Evolutionary conservation across 352 stramenopile species (phyloP), one percentile per base, ranked within the genome.

Genomic region (Phytophthora niederhauseri): DNA sequence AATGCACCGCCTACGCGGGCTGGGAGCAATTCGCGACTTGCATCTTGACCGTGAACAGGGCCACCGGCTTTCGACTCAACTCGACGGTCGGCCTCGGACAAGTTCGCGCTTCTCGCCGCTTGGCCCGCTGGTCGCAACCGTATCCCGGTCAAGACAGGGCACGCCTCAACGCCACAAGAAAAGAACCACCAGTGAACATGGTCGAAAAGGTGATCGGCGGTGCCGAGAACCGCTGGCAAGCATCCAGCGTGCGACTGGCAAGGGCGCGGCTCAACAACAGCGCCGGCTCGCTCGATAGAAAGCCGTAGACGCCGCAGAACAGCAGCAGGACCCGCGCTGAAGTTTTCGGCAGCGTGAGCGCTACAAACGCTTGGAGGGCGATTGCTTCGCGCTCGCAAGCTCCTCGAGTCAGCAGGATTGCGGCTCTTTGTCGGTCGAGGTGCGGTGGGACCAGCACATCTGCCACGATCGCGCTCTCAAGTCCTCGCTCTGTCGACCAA

Each of bases 131-230:
- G 41, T 52, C 60, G 19, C 50, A 70, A 68, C 62, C 56, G 61
- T 70, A 75, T 71, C 50, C 41, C 48, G 54, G 36, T 55, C 53
- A 71, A 70, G 59, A 58, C 49, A 55, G 53, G 51, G 17, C 41
- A 34, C 50, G 19, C 24, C 22, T 59, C 50, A 30, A 50, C 41
- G 30, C 30, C 14, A 38, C 66, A 49, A 73, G 60, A 68, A 54
- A 61, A 58, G 53, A 51, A 51, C 22, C 57, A 45, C 34, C 38
- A 54, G 45, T 61, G 56, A 66, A 61, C 61, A 65, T 61, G 60
- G 43, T 30, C 6, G 41, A 49, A 20, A 20, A 49, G 8, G 41
- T 49, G 41, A 49, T 49, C 41, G 41, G 41, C 41, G 41, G 41
- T 22, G 41, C 41, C 41, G 41, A 17, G 17, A 49, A 49, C 41